Evolutionary conservation across 352 stramenopile genomes (phyloP).

Genomic region (Phytophthora chlamydospora): DNA sequence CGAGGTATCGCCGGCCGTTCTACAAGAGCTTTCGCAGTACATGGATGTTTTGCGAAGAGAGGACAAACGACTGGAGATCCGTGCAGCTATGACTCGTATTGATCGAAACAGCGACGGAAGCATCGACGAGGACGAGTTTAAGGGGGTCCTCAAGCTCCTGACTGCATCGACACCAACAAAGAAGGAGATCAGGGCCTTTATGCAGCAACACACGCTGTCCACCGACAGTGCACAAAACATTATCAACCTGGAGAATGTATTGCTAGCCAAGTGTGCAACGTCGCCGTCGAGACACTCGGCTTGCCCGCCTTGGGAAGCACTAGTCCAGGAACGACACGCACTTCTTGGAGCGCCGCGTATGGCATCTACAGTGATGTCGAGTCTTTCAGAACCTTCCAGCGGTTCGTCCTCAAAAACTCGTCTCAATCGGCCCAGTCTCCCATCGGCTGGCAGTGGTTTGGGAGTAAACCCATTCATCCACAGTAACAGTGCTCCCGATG

Average conservation of each 20-base stretch:
- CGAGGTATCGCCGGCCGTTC: slow-evolving; percentile 61
- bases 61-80: slow-evolving; percentile 84
- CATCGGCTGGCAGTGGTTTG: slow-evolving; percentile 7
- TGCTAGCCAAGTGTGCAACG: slow-evolving; percentile 72
- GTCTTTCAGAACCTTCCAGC: slow-evolving; percentile 2
- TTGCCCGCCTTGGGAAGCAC: slow-evolving; percentile 70
- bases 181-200: slow-evolving; percentile 72
- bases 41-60: slow-evolving; percentile 75
- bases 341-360: slow-evolving; percentile 28
- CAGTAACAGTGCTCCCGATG: slow-evolving; percentile 14
- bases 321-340: slow-evolving; percentile 79
- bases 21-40: slow-evolving; percentile 79
- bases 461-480: slow-evolving; percentile 3
- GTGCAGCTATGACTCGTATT: slow-evolving; percentile 69
- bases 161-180: slow-evolving; percentile 73
- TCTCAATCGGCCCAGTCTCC: slow-evolving; percentile 13
- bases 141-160: slow-evolving; percentile 78
- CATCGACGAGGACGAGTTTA: slow-evolving; percentile 83
- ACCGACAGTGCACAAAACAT: slow-evolving; percentile 58
- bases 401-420: slow-evolving; percentile 3
- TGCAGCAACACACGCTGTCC: slow-evolving; percentile 59
- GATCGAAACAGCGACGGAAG: slow-evolving; percentile 59
- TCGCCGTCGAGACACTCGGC: slow-evolving; percentile 76
- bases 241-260: slow-evolving; percentile 71
- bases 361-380: slow-evolving; percentile 6